A percentile compares a stretch with the other conserved stretches of the same genome.
Conservation (phyloP, 2,329 filamentous ascomycete genomes). For the Trichophaea hybrida region DNA sequence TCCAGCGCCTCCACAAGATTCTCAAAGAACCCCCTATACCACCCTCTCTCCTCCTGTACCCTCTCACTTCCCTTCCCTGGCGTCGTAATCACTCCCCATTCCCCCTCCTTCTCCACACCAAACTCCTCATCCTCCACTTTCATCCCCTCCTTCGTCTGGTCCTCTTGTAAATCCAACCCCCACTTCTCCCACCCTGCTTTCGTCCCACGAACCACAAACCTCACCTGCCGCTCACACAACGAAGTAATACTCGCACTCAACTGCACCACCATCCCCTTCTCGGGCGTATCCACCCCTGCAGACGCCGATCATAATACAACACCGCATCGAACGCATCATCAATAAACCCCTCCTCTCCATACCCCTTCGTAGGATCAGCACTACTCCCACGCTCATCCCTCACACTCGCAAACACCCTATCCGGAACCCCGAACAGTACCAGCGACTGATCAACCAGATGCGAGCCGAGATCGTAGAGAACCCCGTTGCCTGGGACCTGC, state of each 20-base stretch:
- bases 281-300: constrained; percentile 11
- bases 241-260: constrained; percentile 30
- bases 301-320: constrained; percentile 28
- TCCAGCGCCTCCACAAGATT: constrained; percentile 21
- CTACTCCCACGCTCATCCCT: constrained; percentile 27
- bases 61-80: constrained; percentile 11
- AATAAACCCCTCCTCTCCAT: constrained; percentile 21
- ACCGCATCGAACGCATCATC: constrained; percentile 32
- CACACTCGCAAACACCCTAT: constrained; percentile 28
- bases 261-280: constrained; percentile 29
- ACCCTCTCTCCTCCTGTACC: constrained; percentile 12
- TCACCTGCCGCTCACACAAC: constrained; percentile 28
- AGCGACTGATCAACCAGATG: constrained; percentile 33
- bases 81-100: constrained; percentile 20
- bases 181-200: constrained; percentile 33
- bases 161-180: constrained; percentile 19
- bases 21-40: constrained; percentile 24
- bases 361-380: constrained; percentile 14
- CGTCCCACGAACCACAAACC: constrained; percentile 30
- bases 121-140: constrained; percentile 9
- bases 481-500: constrained; percentile 26
- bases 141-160: constrained; percentile 15
- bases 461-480: constrained; percentile 32
- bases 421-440: constrained; percentile 30
- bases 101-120: constrained; percentile 16